Evolutionary conservation across 805 yeast genomes (phyloP).

Genomic region (Monosporozyma siamensis): DNA sequence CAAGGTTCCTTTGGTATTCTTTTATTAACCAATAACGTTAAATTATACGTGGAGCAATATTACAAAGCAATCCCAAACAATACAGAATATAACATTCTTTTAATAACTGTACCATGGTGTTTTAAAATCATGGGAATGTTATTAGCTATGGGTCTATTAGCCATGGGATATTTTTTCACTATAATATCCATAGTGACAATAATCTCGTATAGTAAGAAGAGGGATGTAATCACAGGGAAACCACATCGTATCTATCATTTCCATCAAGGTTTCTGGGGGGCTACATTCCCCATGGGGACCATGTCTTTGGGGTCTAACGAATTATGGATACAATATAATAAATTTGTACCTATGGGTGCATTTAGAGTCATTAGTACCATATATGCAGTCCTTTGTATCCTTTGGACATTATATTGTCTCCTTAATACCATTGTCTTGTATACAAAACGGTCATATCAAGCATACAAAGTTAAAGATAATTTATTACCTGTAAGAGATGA

Average conservation of each 20-base stretch:
- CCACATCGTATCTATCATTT: slow-evolving; percentile 31
- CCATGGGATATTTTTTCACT: slow-evolving; percentile 54
- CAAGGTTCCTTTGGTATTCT: slow-evolving; percentile 71
- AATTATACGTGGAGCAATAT: slow-evolving; percentile 16
- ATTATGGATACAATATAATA: slow-evolving; percentile 39
- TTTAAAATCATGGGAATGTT: slow-evolving; percentile 32
- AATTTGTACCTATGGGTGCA: slow-evolving; percentile 34
- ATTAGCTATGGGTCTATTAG: slow-evolving; percentile 37
- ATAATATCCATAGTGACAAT: slow-evolving; percentile 33
- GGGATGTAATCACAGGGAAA: slow-evolving; percentile 16
- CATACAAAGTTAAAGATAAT: background rate
- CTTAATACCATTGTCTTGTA: slow-evolving; percentile 7
- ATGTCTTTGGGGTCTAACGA: slow-evolving; percentile 54
- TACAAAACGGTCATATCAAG: background rate
- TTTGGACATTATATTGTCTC: slow-evolving; percentile 38
- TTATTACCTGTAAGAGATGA: background rate
- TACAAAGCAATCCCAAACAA: slow-evolving; percentile 9
- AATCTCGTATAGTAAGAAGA: slow-evolving; percentile 10
- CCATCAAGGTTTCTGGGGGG: slow-evolving; percentile 63
- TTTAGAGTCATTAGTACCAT: slow-evolving; percentile 56
- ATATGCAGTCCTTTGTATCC: slow-evolving; percentile 45
- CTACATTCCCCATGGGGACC: slow-evolving; percentile 87
- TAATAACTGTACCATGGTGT: slow-evolving; percentile 22
- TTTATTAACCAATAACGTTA: slow-evolving; percentile 40
- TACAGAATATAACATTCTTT: slow-evolving; percentile 11